Conservation (phyloP, 768 basidiomycete species). For the Tulasnella sp. region DNA sequence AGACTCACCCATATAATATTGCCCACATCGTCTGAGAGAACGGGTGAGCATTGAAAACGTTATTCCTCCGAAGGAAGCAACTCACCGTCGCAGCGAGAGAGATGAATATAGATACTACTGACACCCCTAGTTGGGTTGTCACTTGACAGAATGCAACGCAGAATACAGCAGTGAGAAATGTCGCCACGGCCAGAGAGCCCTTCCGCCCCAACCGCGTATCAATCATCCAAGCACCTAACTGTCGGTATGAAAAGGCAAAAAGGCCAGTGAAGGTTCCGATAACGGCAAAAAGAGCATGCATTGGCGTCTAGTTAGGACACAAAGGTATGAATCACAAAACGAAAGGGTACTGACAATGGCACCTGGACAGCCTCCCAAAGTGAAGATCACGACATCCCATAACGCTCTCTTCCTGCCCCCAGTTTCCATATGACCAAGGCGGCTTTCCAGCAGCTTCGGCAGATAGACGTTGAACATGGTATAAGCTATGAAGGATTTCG, state of each 20-base stretch:
- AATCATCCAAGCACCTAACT: constrained; percentile 82
- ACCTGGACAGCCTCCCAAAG: constrained; percentile 74
- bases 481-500: constrained; percentile 40
- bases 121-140: constrained; percentile 43
- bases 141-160: constrained; percentile 60
- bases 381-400: constrained; percentile 82
- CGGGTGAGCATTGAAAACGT: constrained; percentile 25
- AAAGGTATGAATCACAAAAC: background rate
- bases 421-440: constrained; percentile 19
- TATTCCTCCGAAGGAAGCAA: constrained; percentile 17
- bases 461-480: constrained; percentile 92
- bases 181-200: constrained; percentile 62
- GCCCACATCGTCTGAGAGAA: constrained; percentile 57
- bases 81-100: constrained; percentile 52
- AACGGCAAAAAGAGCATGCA: background rate
- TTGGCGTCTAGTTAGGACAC: background rate
- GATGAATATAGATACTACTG: constrained; percentile 62
- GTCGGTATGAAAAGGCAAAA: constrained; percentile 9
- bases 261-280: background rate
- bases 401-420: constrained; percentile 40
- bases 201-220: constrained; percentile 55
- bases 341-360: constrained; percentile 47
- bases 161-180: constrained; percentile 62
- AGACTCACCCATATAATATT: constrained; percentile 58
- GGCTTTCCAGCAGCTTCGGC: constrained; percentile 71